Evolutionary conservation across 495 filamentous ascomycete species (phyloP).

Genomic region (Aspergillus bridgeri): DNA sequence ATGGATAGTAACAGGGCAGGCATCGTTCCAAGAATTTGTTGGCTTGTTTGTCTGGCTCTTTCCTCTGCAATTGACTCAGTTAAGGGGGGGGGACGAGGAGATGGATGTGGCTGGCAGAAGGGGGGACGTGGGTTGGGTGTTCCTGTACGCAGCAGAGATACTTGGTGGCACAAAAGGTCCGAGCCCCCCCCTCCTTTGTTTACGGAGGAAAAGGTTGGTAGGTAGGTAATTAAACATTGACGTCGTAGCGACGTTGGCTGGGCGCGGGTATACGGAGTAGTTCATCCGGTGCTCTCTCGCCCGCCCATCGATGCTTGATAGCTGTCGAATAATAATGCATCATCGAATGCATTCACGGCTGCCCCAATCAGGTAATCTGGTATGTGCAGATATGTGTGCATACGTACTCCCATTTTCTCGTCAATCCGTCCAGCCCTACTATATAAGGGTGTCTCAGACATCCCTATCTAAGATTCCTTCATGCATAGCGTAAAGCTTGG

Average conservation of each 20-base stretch:
- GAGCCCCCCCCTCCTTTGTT: not conserved
- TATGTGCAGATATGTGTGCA: not conserved
- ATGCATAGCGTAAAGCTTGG: constrained; percentile 16
- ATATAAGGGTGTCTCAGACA: constrained; percentile 1
- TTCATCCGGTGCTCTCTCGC: too few species aligned
- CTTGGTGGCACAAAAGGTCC: not conserved
- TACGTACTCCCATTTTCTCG: not conserved
- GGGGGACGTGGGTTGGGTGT: not conserved
- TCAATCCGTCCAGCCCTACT: constrained; percentile 10
- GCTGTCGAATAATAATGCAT: not conserved
- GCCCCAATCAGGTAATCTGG: not conserved
- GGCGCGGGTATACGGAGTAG: not conserved
- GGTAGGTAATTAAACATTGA: not conserved
- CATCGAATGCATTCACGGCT: not conserved
- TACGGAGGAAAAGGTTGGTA: not conserved
- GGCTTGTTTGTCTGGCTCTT: not conserved
- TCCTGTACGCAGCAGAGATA: not conserved
- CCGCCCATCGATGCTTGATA: not conserved
- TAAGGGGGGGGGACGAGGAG: not conserved
- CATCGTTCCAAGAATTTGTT: not conserved
- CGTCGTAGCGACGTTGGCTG: not conserved
- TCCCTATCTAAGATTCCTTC: not conserved
- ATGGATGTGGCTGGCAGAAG: not conserved
- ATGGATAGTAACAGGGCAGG: not conserved
- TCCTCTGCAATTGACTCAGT: not conserved